A percentile compares a stretch with the other conserved stretches of the same genome.
Conservation (phyloP, 345 rosid genomes). For the Brassica nigra region DNA sequence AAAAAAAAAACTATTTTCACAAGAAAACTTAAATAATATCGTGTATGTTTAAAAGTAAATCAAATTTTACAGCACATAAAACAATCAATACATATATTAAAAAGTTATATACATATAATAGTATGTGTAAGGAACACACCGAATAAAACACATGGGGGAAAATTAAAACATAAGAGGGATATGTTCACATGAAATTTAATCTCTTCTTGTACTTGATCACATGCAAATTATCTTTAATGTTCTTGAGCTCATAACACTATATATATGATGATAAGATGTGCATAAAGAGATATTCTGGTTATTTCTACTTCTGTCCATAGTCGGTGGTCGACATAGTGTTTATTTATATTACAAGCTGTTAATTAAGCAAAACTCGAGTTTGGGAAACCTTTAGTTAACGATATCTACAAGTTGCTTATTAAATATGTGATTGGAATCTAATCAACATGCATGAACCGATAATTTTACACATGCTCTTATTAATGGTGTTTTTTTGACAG, state of each 20-base stretch:
- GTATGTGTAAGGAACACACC: background rate
- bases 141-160: too few species aligned
- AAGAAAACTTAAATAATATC: background rate
- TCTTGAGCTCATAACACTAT: constrained; percentile 25
- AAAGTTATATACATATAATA: background rate
- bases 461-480: background rate
- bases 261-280: constrained; percentile 30
- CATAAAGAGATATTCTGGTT: constrained; percentile 23
- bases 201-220: constrained; percentile 49
- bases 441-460: constrained; percentile 25
- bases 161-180: constrained; percentile 29
- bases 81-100: background rate
- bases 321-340: constrained; percentile 34
- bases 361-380: constrained; percentile 2
- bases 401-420: constrained; percentile 34
- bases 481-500: constrained; percentile 45
- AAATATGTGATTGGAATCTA: constrained; percentile 36
- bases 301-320: constrained; percentile 31
- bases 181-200: constrained; percentile 68
- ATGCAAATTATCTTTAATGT: constrained; percentile 49
- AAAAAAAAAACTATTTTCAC: background rate
- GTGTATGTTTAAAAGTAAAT: background rate
- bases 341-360: constrained; percentile 27
- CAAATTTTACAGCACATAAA: background rate
- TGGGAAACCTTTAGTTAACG: constrained; percentile 13